phyloP scores from a whole-genome alignment of 1,284 basidiomycete species.

The Naganishia sp. region DNA sequence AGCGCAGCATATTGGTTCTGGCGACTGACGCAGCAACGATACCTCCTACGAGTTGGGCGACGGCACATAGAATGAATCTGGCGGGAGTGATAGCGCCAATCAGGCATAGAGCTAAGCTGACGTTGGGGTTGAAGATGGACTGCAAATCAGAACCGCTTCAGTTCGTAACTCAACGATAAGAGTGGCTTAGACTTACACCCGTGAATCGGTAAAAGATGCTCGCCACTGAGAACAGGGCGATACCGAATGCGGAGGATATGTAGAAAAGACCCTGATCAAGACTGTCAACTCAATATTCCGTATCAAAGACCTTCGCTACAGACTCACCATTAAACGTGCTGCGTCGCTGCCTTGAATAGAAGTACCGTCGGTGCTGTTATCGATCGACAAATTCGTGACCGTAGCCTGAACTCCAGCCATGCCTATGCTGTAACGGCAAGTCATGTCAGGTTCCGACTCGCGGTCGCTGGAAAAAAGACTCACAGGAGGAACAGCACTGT shows the following conservation, averaged over 20 bases:
- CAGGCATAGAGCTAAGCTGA: constrained; percentile 65
- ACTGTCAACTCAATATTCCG: too few relatives aligned
- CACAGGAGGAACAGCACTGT: constrained; percentile 29
- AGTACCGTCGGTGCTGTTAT: constrained; percentile 33
- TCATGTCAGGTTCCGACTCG: background rate
- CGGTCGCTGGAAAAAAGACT: background rate
- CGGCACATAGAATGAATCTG: constrained; percentile 64
- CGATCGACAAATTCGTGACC: constrained; percentile 37
- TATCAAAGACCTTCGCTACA: background rate
- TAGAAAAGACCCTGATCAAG: constrained; percentile 55
- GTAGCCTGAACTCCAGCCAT: constrained; percentile 38
- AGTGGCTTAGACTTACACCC: constrained; percentile 49
- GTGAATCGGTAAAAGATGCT: constrained; percentile 75
- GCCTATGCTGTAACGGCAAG: constrained; percentile 3
- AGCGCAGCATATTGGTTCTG: background rate
- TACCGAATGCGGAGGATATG: constrained; percentile 65
- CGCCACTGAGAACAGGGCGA: constrained; percentile 67
- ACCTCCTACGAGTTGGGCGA: constrained; percentile 59
- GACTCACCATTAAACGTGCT: constrained; percentile 39
- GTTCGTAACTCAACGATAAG: constrained; percentile 1
- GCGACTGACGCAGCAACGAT: constrained; percentile 41
- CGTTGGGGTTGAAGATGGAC: constrained; percentile 66
- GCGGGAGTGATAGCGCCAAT: constrained; percentile 64
- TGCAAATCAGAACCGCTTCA: constrained; percentile 39
- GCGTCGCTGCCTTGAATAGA: constrained; percentile 34